Conservation (phyloP, 2,329 filamentous ascomycete genomes). For the Alternaria alternata region DNA sequence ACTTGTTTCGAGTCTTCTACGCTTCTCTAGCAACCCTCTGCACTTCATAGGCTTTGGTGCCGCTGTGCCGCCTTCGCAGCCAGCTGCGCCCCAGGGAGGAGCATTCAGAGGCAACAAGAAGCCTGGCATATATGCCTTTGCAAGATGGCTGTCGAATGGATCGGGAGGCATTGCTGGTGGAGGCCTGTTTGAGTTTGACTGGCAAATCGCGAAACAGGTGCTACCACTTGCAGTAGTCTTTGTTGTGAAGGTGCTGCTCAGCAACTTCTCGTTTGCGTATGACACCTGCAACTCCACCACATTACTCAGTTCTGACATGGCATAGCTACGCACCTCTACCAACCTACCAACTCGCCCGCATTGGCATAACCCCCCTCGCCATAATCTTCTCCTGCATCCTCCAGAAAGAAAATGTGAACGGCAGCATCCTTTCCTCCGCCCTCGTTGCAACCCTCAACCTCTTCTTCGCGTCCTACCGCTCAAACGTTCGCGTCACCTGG, state of each 20-base stretch:
- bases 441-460: slow-evolving; percentile 62
- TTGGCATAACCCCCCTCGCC: slow-evolving; percentile 60
- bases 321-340: slow-evolving; percentile 60
- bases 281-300: slow-evolving; percentile 13
- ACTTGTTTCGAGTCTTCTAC: slow-evolving; percentile 58
- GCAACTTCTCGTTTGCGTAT: slow-evolving; percentile 63
- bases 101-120: slow-evolving; percentile 39
- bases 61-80: slow-evolving; percentile 55
- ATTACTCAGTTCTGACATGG: slow-evolving; percentile 13
- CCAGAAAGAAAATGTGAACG: slow-evolving; percentile 56
- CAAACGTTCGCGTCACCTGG: slow-evolving; percentile 59
- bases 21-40: slow-evolving; percentile 55
- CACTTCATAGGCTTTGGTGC: slow-evolving; percentile 54
- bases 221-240: slow-evolving; percentile 61
- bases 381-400: slow-evolving; percentile 59
- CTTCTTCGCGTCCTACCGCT: slow-evolving; percentile 57
- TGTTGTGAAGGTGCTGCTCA: slow-evolving; percentile 60
- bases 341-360: slow-evolving; percentile 62
- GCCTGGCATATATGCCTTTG: slow-evolving; percentile 35
- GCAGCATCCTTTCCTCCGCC: slow-evolving; percentile 59
- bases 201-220: slow-evolving; percentile 56
- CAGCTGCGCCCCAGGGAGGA: slow-evolving; percentile 43
- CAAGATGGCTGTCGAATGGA: slow-evolving; percentile 50
- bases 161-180: slow-evolving; percentile 62
- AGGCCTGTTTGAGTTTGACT: slow-evolving; percentile 62